Evolutionary conservation across 768 basidiomycete genomes (phyloP).

Genomic region (Scleroderma bovista): DNA sequence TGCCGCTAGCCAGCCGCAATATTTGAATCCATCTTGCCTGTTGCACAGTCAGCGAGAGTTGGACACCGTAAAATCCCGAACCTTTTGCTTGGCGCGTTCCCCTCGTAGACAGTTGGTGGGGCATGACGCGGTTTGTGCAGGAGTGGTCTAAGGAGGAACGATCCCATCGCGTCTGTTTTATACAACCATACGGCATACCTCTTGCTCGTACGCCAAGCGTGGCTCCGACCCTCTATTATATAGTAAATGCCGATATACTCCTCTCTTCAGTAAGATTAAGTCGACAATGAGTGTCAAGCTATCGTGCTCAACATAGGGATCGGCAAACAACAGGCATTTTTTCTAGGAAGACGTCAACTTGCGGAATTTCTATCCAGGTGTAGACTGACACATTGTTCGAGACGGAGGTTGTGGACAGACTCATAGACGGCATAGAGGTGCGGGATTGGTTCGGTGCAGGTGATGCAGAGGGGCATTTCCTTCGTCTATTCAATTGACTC

Average conservation of each 20-base stretch:
- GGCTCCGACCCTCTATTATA: constrained; percentile 75
- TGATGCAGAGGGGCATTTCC: constrained; percentile 73
- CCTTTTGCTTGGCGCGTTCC: constrained; percentile 21
- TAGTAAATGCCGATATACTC: constrained; percentile 74
- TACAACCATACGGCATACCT: not conserved
- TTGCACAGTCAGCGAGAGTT: constrained; percentile 1
- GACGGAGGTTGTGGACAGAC: constrained; percentile 68
- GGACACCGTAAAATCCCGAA: constrained; percentile 7
- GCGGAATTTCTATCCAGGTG: not conserved
- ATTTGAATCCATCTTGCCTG: constrained; percentile 59
- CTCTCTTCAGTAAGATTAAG: constrained; percentile 75
- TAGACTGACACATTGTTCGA: constrained; percentile 75
- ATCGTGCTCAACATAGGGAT: constrained; percentile 87
- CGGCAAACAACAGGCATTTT: constrained; percentile 63
- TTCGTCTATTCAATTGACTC: not conserved
- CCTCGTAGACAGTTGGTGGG: not conserved
- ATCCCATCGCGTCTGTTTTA: no score
- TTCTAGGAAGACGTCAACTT: constrained; percentile 33
- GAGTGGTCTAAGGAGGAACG: no score
- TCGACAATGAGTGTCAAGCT: constrained; percentile 67
- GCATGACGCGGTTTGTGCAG: not conserved
- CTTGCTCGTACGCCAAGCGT: constrained; percentile 33
- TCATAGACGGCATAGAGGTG: constrained; percentile 81
- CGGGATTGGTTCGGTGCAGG: constrained; percentile 57
- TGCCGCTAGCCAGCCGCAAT: constrained; percentile 50